Conservation (phyloP, 345 rosid species). For the Lagerstroemia speciosa region DNA sequence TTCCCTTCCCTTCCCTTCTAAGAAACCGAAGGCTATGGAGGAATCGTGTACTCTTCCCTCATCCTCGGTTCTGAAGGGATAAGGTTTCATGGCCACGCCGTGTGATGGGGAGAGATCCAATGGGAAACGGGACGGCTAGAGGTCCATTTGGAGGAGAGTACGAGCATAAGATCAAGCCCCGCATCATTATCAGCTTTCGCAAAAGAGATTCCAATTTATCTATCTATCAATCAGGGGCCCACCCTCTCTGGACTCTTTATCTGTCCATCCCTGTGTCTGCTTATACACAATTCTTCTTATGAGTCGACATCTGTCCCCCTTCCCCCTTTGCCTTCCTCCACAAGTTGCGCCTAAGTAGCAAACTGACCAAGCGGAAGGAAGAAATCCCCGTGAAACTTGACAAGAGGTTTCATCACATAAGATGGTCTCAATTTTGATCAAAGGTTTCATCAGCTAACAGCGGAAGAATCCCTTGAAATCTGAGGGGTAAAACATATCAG, state of each 20-base stretch:
- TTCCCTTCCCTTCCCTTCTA: no score
- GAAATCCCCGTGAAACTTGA: no score
- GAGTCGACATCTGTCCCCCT: neutral
- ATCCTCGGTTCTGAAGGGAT: slow-evolving; percentile 19
- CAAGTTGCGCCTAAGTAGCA: neutral
- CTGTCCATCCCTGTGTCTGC: neutral
- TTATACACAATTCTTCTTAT: neutral
- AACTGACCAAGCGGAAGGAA: neutral
- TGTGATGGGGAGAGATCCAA: neutral
- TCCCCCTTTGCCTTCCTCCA: neutral
- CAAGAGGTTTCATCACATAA: no score
- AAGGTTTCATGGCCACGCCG: slow-evolving; percentile 40
- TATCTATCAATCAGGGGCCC: neutral
- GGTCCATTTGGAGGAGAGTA: neutral
- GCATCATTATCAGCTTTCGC: neutral
- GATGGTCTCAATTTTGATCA: no score
- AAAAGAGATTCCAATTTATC: neutral
- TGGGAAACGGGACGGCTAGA: slow-evolving; percentile 1
- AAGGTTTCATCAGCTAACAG: no score
- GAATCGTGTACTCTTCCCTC: neutral
- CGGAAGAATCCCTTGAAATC: no score
- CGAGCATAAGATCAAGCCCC: neutral
- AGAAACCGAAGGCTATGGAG: no score
- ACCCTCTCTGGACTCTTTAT: neutral
- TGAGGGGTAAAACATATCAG: no score